Evolutionary conservation across 768 basidiomycete genomes (phyloP).

Genomic region (Cystofilobasidium ferigula): DNA sequence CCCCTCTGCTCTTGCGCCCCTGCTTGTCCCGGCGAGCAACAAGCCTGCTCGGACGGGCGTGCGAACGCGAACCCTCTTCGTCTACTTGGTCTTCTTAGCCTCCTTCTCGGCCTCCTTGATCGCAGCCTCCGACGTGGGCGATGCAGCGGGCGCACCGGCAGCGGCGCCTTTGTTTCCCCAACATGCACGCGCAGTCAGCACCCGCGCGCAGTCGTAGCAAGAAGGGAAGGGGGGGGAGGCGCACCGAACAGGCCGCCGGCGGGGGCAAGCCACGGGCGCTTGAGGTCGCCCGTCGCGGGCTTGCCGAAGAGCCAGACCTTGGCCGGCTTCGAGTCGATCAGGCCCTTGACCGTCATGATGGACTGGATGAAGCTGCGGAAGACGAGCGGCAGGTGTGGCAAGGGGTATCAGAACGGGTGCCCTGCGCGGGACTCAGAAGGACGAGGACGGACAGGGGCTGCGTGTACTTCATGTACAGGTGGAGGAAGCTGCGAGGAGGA

Average conservation of each 20-base stretch:
- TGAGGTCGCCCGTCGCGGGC: slow-evolving; percentile 70
- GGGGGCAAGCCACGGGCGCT: slow-evolving; percentile 75
- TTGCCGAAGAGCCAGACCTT: slow-evolving; percentile 71
- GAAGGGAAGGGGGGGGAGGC: slow-evolving; percentile 35
- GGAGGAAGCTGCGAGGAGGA: slow-evolving; percentile 42
- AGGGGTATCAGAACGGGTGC: background rate
- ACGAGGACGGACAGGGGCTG: slow-evolving; percentile 54
- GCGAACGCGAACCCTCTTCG: no score
- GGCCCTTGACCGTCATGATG: slow-evolving; percentile 83
- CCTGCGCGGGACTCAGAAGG: background rate
- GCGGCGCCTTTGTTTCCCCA: background rate
- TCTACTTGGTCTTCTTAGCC: slow-evolving; percentile 66
- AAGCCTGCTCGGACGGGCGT: no score
- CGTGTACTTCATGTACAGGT: slow-evolving; percentile 87
- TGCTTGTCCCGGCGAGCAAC: no score
- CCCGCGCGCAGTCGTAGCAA: slow-evolving; percentile 8
- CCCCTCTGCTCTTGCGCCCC: no score
- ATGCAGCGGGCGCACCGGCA: slow-evolving; percentile 45
- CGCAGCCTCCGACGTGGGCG: slow-evolving; percentile 72
- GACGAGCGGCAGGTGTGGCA: background rate
- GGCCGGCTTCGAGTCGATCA: slow-evolving; percentile 65
- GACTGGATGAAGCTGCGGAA: slow-evolving; percentile 62
- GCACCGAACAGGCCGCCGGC: slow-evolving; percentile 62
- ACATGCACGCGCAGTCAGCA: slow-evolving; percentile 30
- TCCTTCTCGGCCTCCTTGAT: slow-evolving; percentile 84